These are phyloP conservation scores for Pyronema domesticum DNA, from an alignment of 495 filamentous ascomycete genomes.

Conservation along the genomic window DNA sequence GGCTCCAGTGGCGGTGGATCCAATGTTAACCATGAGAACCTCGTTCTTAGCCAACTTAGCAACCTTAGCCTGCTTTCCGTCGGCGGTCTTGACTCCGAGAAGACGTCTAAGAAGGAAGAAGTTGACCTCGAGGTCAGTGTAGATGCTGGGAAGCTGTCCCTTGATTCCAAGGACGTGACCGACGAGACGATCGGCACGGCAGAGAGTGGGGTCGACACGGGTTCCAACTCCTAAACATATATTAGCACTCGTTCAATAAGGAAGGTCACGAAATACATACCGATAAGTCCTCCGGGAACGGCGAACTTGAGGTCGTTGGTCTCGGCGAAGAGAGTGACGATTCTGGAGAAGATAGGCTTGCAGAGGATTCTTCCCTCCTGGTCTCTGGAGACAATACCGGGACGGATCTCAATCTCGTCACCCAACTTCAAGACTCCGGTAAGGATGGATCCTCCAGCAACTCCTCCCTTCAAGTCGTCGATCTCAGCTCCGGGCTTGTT, in stretches of 20 bases:
- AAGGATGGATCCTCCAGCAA: slow-evolving; percentile 90
- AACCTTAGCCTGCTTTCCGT: slow-evolving; percentile 98
- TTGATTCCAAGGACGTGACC: slow-evolving; percentile 94
- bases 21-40: slow-evolving; percentile 98
- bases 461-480: slow-evolving; percentile 94
- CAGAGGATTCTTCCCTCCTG: slow-evolving; percentile 88
- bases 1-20: slow-evolving; percentile 83
- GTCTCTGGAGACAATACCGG: slow-evolving; percentile 85
- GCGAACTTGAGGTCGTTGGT: slow-evolving; percentile 96
- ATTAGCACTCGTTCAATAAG: slow-evolving; percentile 9
- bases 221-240: slow-evolving; percentile 59
- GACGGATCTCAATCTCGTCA: slow-evolving; percentile 95
- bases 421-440: slow-evolving; percentile 89
- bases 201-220: slow-evolving; percentile 87
- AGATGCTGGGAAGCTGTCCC: slow-evolving; percentile 80
- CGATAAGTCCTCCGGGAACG: slow-evolving; percentile 88
- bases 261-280: slow-evolving; percentile 5
- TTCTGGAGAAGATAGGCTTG: slow-evolving; percentile 86
- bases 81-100: slow-evolving; percentile 90
- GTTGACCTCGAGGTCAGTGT: slow-evolving; percentile 95
- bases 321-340: slow-evolving; percentile 89
- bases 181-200: slow-evolving; percentile 94
- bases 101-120: slow-evolving; percentile 91
- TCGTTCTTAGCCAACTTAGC: slow-evolving; percentile 94
- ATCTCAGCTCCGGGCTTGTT: slow-evolving; percentile 99